Conservation (phyloP, 306 rosid species). For the Trichosanthes cucumerina region DNA sequence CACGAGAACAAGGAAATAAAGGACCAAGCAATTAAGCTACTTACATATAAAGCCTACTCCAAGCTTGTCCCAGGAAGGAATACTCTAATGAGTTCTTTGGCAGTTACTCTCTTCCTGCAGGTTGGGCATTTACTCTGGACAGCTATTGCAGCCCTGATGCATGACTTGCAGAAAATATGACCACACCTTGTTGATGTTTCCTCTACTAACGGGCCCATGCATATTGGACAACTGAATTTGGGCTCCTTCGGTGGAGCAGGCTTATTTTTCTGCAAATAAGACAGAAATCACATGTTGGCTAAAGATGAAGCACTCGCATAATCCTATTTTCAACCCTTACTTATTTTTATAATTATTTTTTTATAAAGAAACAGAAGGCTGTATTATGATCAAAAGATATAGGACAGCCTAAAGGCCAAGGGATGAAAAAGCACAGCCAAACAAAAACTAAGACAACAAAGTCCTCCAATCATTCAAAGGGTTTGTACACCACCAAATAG, state of each 20-base stretch:
- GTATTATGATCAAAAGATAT: not conserved
- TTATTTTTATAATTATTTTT: not conserved
- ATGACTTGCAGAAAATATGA: conserved; percentile 75
- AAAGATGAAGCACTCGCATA: not conserved
- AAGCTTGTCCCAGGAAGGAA: conserved; percentile 55
- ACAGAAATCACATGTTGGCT: conserved; percentile 4
- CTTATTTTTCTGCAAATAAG: conserved; percentile 32
- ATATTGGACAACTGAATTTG: conserved; percentile 69
- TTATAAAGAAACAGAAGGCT: not conserved
- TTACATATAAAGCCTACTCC: conserved; percentile 31
- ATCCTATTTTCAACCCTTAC: not conserved
- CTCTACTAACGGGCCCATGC: conserved; percentile 46
- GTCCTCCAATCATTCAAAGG: not conserved
- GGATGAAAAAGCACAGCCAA: not conserved
- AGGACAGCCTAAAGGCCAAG: not conserved
- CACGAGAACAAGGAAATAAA: not conserved
- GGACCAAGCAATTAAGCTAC: conserved; percentile 2
- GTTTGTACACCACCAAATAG: not conserved
- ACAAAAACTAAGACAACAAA: not conserved
- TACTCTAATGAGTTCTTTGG: conserved; percentile 53
- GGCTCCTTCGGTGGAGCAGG: conserved; percentile 59
- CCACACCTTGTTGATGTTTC: conserved; percentile 82
- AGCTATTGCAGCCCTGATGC: conserved; percentile 43
- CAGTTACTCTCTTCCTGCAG: conserved; percentile 57
- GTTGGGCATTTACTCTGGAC: conserved; percentile 56